Evolutionary conservation across 768 basidiomycete genomes (phyloP).

Genomic region (Amyloporia xantha): DNA sequence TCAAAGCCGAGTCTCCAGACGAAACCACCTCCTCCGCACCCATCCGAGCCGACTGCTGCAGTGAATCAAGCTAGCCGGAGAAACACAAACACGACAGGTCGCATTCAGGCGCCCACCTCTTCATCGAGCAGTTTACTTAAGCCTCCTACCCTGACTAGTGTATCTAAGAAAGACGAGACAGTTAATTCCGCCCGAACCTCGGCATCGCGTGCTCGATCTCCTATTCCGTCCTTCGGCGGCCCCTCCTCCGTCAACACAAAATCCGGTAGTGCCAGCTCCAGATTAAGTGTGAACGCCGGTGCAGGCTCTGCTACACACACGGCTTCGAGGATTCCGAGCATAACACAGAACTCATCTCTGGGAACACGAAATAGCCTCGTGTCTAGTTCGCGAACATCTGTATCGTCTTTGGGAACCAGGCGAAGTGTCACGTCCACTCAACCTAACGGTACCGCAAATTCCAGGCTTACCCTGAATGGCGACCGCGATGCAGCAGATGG

Average conservation of each 20-base stretch:
- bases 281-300: constrained; percentile 7
- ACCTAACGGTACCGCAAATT: constrained; percentile 1
- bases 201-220: constrained; percentile 16
- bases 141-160: neutral
- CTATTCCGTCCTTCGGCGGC: constrained; percentile 21
- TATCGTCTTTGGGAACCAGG: constrained; percentile 42
- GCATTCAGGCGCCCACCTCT: neutral
- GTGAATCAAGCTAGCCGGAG: constrained; percentile 4
- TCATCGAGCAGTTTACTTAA: constrained; percentile 8
- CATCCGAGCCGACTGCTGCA: neutral
- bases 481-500: neutral
- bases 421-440: constrained; percentile 15
- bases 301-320: neutral
- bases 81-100: constrained; percentile 4
- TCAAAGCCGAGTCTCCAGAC: constrained; percentile 1
- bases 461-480: neutral
- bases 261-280: constrained; percentile 5
- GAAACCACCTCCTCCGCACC: neutral
- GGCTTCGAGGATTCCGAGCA: constrained; percentile 5
- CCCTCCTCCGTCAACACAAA: constrained; percentile 7
- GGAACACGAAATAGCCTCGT: constrained; percentile 24
- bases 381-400: constrained; percentile 21
- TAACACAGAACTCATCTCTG: constrained; percentile 23
- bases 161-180: constrained; percentile 8
- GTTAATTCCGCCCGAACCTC: constrained; percentile 11